phyloP scores from a whole-genome alignment of 345 rosid genomes.

The Moricandia moricandioides region DNA sequence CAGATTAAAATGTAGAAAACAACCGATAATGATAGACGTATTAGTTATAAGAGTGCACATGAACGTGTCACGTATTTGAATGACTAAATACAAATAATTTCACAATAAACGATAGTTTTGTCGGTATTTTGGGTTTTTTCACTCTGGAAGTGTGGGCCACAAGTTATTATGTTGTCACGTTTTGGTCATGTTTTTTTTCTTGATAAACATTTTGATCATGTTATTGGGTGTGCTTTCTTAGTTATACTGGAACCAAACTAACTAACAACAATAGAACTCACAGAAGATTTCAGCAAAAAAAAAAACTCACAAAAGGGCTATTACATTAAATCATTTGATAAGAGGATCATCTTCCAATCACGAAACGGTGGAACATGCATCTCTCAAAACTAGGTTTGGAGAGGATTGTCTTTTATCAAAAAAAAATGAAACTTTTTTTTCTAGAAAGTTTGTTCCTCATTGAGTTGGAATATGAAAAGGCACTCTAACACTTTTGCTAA shows the following conservation, averaged over 20 bases:
- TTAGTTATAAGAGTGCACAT: background rate
- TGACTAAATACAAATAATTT: background rate
- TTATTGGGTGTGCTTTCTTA: background rate
- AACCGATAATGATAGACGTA: background rate
- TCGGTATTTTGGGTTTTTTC: constrained; percentile 1
- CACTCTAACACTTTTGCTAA: background rate
- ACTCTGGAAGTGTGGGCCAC: background rate
- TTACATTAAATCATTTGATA: too few relatives aligned
- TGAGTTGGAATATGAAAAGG: background rate
- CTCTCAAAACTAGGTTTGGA: background rate
- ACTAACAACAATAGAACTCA: too few relatives aligned
- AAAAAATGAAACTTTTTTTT: too few relatives aligned
- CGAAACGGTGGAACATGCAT: background rate
- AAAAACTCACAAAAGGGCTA: too few relatives aligned
- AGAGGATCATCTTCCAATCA: too few relatives aligned
- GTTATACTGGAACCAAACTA: too few relatives aligned
- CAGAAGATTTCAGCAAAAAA: too few relatives aligned
- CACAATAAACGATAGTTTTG: background rate
- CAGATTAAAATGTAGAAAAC: background rate
- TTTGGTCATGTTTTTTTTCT: background rate
- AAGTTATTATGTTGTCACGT: background rate
- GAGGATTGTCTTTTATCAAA: background rate
- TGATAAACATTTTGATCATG: background rate
- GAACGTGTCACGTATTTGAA: background rate
- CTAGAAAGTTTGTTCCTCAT: background rate